These are phyloP conservation scores for Candida corydali DNA, from an alignment of 805 yeast genomes.

Conservation along the genomic window DNA sequence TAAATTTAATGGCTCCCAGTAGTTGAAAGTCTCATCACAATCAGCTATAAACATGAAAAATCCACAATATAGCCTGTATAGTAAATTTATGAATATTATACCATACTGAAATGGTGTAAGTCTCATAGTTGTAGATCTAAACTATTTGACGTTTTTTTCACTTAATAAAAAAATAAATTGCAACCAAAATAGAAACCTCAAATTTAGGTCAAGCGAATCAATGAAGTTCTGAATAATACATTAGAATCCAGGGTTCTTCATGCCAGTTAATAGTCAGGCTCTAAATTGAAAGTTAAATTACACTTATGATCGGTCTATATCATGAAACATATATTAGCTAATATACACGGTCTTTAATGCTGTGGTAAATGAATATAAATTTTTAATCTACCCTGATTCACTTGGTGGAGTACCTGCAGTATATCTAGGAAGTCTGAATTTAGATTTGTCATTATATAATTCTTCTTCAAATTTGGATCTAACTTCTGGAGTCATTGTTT, in stretches of 20 bases:
- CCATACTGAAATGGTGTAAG: slow-evolving; percentile 9
- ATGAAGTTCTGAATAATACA: too few relatives aligned
- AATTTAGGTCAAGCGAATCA: too few relatives aligned
- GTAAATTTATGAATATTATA: slow-evolving; percentile 8
- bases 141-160: too few relatives aligned
- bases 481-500: slow-evolving; percentile 35
- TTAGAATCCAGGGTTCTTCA: too few relatives aligned
- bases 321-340: neutral
- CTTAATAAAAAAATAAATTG: too few relatives aligned
- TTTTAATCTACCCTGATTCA: too few relatives aligned
- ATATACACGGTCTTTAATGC: neutral
- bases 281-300: too few relatives aligned
- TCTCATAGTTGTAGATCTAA: slow-evolving; percentile 7
- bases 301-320: too few relatives aligned
- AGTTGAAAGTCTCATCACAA: slow-evolving; percentile 90
- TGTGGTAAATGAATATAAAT: too few relatives aligned
- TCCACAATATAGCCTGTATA: slow-evolving; percentile 34
- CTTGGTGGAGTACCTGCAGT: slow-evolving; percentile 28
- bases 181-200: neutral
- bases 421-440: slow-evolving; percentile 40
- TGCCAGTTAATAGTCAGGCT: too few relatives aligned
- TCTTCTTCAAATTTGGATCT: slow-evolving; percentile 41
- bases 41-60: slow-evolving; percentile 72
- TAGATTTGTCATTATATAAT: slow-evolving; percentile 40
- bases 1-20: slow-evolving; percentile 90